Evolutionary conservation across 768 basidiomycete genomes (phyloP), one percentile per base, ranked within the genome.

Genomic region (Dendrothele bispora): DNA sequence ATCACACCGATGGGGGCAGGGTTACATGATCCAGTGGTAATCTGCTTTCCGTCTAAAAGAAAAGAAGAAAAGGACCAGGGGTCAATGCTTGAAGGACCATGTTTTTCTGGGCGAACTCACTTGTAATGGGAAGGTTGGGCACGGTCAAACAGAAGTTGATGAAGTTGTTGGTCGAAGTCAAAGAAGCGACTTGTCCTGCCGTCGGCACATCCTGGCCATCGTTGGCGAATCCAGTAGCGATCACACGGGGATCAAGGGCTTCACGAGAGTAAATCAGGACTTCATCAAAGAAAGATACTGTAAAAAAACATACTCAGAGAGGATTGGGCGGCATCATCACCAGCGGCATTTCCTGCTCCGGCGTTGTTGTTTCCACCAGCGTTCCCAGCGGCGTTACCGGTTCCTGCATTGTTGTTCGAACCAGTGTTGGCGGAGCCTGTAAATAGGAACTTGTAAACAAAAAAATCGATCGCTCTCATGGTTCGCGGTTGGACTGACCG

Each of bases 121-220:
- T 78, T 36, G 86, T 86, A 49, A 85, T 69, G 3, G 80, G 73
- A 40, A 75, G 61, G 43, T 71, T 55, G 3, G 73, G 59, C 3
- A 72, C 57, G 15, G 74, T 77, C 5, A 68, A 61, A 55, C 85
- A 86, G 61, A 71, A 84, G 67, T 85, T 84, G 66, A 86, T 84
- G 62, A 84, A 89, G 70, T 88, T 88, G 69, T 88, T 83, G 39
- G 62, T 63, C 18, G 83, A 83, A 0, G 78, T 83, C 11, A 81
- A 64, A 6, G 82, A 84, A 12, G 80, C 67, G n/a, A 74, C 73
- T 61, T 83, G 74, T 21, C 79, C 80, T 8, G 48, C 67, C 17
- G 38, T 38, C n/a, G 35, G 37, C 8, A 47, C 38, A 32, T 47
- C 46, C n/a, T n/a, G n/a, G n/a, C n/a, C n/a, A n/a, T n/a, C n/a